phyloP scores from a whole-genome alignment of 2,329 filamentous ascomycete species.

The Talaromyces sp. region DNA sequence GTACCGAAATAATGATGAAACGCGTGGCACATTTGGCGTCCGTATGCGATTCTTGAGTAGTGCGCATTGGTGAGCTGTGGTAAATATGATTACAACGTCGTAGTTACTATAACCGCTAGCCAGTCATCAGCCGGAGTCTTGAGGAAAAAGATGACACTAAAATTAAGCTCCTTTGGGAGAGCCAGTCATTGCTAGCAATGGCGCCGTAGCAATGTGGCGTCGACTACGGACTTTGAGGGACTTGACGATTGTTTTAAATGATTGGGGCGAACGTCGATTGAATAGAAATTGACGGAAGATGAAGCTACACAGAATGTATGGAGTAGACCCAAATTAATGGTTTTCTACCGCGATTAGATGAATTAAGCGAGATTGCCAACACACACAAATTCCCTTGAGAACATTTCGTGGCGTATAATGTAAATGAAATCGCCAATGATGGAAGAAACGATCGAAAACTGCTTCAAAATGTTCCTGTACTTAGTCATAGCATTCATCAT shows the following conservation, averaged over 20 bases:
- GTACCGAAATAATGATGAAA: background rate
- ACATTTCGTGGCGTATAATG: background rate
- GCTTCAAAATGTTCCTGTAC: background rate
- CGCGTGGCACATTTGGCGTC: background rate
- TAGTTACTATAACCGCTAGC: background rate
- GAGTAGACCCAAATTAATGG: background rate
- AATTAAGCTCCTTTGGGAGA: background rate
- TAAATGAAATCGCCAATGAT: background rate
- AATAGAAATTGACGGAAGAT: background rate
- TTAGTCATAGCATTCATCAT: background rate
- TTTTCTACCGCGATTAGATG: background rate
- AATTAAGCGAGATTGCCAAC: background rate
- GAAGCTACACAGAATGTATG: background rate
- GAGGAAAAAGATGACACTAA: background rate
- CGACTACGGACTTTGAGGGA: background rate
- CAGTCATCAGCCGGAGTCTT: slow-evolving; percentile 1
- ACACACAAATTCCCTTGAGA: background rate
- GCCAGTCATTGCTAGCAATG: slow-evolving; percentile 12
- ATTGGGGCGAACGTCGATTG: background rate
- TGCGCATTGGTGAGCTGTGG: background rate
- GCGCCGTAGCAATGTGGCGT: slow-evolving; percentile 16
- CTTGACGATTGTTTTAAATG: background rate
- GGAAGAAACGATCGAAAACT: background rate
- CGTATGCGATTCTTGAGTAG: background rate
- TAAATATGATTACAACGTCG: slow-evolving; percentile 7